phyloP scores from a whole-genome alignment of 768 basidiomycete genomes.

The Auriculariales sp. region DNA sequence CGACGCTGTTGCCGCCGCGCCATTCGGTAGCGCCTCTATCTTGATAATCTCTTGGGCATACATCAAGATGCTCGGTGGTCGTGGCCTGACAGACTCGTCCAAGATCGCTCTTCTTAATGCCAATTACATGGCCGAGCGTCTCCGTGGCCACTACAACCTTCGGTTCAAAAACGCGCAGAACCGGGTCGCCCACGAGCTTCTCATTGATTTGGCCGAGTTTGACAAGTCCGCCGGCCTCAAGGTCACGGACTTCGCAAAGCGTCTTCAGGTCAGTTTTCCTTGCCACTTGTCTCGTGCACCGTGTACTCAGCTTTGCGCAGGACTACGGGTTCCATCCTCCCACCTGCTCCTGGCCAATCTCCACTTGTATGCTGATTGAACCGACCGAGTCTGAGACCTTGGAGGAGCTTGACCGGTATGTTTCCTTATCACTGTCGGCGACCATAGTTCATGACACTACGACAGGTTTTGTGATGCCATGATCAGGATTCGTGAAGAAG shows the following conservation, averaged over 20 bases:
- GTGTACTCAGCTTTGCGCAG: constrained; percentile 19
- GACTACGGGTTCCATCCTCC: constrained; percentile 94
- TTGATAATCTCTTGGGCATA: constrained; percentile 97
- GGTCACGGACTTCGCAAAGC: constrained; percentile 92
- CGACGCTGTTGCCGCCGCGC: constrained; percentile 78
- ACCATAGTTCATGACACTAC: background rate
- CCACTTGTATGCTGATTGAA: constrained; percentile 95
- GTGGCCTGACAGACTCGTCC: constrained; percentile 73
- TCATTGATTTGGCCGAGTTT: constrained; percentile 93
- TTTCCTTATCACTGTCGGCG: background rate
- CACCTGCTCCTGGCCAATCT: constrained; percentile 96
- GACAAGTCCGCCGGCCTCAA: constrained; percentile 81
- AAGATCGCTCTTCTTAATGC: constrained; percentile 85
- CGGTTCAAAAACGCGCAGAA: constrained; percentile 84
- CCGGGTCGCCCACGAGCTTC: constrained; percentile 87
- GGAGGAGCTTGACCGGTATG: constrained; percentile 77
- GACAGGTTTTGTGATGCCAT: constrained; percentile 92
- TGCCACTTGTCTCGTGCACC: background rate
- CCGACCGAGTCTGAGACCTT: constrained; percentile 93
- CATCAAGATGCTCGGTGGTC: constrained; percentile 97
- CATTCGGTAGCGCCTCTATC: constrained; percentile 90
- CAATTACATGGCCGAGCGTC: constrained; percentile 90
- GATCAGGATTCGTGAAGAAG: constrained; percentile 90
- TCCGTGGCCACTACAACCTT: constrained; percentile 71
- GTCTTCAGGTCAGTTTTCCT: constrained; percentile 53